Conservation (phyloP, 2,329 filamentous ascomycete genomes). For the Aspergillus oerlinghausenensis region DNA sequence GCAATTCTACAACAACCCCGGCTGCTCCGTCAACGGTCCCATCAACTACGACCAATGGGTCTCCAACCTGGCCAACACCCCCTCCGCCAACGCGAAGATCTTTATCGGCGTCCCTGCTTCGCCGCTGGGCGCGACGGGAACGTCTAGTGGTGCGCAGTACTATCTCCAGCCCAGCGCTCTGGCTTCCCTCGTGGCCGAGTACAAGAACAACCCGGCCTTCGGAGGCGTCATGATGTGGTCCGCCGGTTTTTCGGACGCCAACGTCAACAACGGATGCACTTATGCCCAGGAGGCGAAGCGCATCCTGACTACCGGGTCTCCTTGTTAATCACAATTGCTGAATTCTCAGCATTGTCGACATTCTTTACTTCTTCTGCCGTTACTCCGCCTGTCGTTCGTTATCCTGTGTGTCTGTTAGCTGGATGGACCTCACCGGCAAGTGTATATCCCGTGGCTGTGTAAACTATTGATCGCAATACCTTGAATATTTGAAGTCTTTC, state of each 20-base stretch:
- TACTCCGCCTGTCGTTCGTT: neutral
- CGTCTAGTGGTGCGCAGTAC: slow-evolving; percentile 12
- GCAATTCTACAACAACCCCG: slow-evolving; percentile 44
- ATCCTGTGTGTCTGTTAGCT: neutral
- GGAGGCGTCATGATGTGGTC: slow-evolving; percentile 36
- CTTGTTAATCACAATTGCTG: slow-evolving; percentile 16
- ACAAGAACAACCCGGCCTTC: slow-evolving; percentile 10
- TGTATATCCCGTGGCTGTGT: neutral
- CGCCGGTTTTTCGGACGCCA: slow-evolving; percentile 38
- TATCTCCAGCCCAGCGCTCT: slow-evolving; percentile 14
- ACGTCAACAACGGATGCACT: slow-evolving; percentile 35
- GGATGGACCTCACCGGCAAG: neutral
- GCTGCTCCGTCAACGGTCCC: slow-evolving; percentile 19
- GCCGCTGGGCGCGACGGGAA: slow-evolving; percentile 34
- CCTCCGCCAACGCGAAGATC: slow-evolving; percentile 18
- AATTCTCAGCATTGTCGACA: neutral
- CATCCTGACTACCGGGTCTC: slow-evolving; percentile 31
- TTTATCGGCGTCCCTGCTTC: slow-evolving; percentile 20
- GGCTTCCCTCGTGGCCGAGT: slow-evolving; percentile 9
- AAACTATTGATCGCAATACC: neutral
- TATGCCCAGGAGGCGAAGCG: slow-evolving; percentile 40
- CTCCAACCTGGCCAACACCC: slow-evolving; percentile 12
- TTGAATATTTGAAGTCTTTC: neutral
- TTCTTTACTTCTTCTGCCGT: neutral
- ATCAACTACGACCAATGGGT: slow-evolving; percentile 24